Evolutionary conservation across 768 basidiomycete genomes (phyloP), one percentile per base, ranked within the genome.

Genomic region (Pisolithus tinctorius): DNA sequence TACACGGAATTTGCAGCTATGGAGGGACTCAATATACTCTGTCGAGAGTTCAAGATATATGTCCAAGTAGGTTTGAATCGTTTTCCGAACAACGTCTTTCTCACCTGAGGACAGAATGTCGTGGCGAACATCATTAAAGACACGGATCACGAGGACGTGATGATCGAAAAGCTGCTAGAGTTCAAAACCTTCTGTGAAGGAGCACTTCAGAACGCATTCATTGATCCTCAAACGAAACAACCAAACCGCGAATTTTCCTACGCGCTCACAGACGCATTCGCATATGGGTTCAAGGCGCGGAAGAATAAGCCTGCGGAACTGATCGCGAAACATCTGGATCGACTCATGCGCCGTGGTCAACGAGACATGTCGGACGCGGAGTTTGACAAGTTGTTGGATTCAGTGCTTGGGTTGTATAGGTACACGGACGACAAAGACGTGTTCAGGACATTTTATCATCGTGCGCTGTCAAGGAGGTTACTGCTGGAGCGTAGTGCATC

Each of bases 351-450:
- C 42, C 82, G 80, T 52, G 94, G 95, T 0, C 92, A 95, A 65
- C 83, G 84, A 31, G 74, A 77, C 9, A 70, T 76, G 48, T 77
- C 75, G 29, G 86, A 92, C 51, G 69, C 63, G 13, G 78, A 77
- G 30, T 93, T 88, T 66, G 77, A 82, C 46, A 66, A 68, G 2
- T 63, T 79, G 49, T 69, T 96, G 52, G 82, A 89, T 51, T 75
- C 71, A 7, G 86, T 80, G 4, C 71, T 96, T 25, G 78, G 70
- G 6, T 68, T 97, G 50, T 95, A 93, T 67, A 74, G 89, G 48
- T 94, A 82, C 64, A 93, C 90, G 4, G 85, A 91, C 47, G 92
- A 94, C 63, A 93, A 92, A 64, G 93, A 96, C 62, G 90, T 95
- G 30, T 97, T 96, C 67, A 81, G 93, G 59, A 84, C 86, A 26